phyloP scores from a whole-genome alignment of 371 early-diverging fungal species.

The Lichtheimia corymbifera region DNA sequence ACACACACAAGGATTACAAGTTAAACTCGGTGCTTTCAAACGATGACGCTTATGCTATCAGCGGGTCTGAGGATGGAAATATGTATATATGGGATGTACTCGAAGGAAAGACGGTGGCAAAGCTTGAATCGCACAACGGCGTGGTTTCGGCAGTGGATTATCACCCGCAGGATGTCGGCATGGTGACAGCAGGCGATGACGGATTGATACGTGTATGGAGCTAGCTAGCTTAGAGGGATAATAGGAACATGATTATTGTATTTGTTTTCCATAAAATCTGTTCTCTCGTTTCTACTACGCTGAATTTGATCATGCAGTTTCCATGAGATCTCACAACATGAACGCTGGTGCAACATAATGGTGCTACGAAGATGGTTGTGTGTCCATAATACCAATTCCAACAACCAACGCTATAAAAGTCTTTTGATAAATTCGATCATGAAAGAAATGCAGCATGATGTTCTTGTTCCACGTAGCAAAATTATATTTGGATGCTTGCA shows the following conservation, averaged over 20 bases:
- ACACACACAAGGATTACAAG: conserved; percentile 76
- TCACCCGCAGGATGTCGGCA: conserved; percentile 43
- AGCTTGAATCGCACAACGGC: conserved; percentile 34
- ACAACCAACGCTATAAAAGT: too few species aligned
- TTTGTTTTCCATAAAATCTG: not conserved
- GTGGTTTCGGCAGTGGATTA: conserved; percentile 41
- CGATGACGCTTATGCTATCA: conserved; percentile 76
- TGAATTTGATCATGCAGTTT: too few species aligned
- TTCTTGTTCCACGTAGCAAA: not conserved
- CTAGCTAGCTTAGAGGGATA: conserved; percentile 3
- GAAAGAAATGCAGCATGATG: too few species aligned
- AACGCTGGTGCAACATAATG: too few species aligned
- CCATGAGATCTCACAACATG: too few species aligned
- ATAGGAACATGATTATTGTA: not conserved
- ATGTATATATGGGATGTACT: conserved; percentile 86
- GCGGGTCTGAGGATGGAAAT: conserved; percentile 91
- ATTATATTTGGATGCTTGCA: too few species aligned
- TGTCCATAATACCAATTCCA: too few species aligned
- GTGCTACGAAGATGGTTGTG: too few species aligned
- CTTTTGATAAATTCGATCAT: too few species aligned
- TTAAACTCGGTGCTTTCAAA: conserved; percentile 68
- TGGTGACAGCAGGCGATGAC: conserved; percentile 61
- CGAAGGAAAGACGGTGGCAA: conserved; percentile 46
- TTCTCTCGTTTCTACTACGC: too few species aligned
- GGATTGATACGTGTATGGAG: conserved; percentile 58